These are phyloP conservation scores for Sicyos edulis DNA, from an alignment of 306 rosid species.

Conservation along the genomic window DNA sequence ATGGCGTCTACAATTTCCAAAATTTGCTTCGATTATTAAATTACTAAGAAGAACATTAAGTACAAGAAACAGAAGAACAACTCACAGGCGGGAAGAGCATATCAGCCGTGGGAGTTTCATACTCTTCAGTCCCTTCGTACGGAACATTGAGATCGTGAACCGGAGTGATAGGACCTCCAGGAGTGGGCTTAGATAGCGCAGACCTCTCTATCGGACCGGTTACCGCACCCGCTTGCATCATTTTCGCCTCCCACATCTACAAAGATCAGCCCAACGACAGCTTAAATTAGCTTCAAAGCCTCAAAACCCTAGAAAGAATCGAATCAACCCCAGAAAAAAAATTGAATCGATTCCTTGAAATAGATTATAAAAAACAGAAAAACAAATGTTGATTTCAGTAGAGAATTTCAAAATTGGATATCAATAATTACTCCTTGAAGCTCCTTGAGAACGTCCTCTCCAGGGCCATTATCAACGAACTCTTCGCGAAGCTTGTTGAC, in stretches of 20 bases:
- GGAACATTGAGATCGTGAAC: constrained; percentile 99
- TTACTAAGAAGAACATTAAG: constrained; percentile 19
- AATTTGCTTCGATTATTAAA: constrained; percentile 12
- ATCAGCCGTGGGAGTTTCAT: constrained; percentile 96
- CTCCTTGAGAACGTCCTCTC: constrained; percentile 91
- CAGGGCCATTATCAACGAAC: constrained; percentile 73
- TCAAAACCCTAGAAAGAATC: constrained; percentile 30
- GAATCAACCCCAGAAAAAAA: constrained; percentile 47
- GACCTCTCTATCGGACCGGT: constrained; percentile 78
- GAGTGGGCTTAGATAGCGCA: constrained; percentile 45
- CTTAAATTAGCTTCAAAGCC: constrained; percentile 20
- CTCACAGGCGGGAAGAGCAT: constrained; percentile 95
- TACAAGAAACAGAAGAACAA: constrained; percentile 24
- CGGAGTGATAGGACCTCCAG: constrained; percentile 81
- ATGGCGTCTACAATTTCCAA: constrained; percentile 57
- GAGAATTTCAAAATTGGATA: constrained; percentile 6
- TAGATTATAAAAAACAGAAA: background rate
- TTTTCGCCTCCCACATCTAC: constrained; percentile 89
- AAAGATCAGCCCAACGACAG: constrained; percentile 21
- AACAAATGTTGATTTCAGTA: no score
- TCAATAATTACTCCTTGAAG: constrained; percentile 81
- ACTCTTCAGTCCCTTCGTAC: constrained; percentile 91
- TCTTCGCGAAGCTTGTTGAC: constrained; percentile 85
- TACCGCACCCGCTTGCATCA: constrained; percentile 80
- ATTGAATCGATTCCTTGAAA: constrained; percentile 7